Conservation (phyloP, 2,329 filamentous ascomycete species). For the Escovopsis sp. region DNA sequence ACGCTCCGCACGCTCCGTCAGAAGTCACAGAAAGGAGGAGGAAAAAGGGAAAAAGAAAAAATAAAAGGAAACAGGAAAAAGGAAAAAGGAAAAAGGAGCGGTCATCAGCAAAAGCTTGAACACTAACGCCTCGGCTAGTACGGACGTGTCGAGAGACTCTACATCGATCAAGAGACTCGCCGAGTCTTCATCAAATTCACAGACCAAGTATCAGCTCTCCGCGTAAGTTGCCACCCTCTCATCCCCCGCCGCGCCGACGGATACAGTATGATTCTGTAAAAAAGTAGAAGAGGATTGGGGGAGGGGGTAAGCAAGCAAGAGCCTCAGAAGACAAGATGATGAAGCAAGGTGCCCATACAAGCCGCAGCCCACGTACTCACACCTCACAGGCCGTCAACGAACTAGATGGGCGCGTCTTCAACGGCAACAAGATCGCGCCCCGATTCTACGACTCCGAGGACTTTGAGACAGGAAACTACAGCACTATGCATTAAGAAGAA, state of each 20-base stretch:
- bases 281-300: not conserved
- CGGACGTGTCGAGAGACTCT: constrained; percentile 66
- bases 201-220: constrained; percentile 65
- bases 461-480: constrained; percentile 57
- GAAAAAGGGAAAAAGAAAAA: not conserved
- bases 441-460: constrained; percentile 69
- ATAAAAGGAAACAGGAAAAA: too few species aligned
- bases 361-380: constrained; percentile 17
- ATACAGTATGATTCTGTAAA: too few species aligned
- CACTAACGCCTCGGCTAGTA: constrained; percentile 38
- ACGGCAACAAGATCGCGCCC: constrained; percentile 70
- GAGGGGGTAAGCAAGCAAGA: too few species aligned
- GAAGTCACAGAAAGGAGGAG: too few species aligned
- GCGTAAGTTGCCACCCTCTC: constrained; percentile 37
- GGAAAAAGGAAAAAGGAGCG: not conserved
- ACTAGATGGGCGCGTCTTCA: constrained; percentile 75
- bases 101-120: not conserved
- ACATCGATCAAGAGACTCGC: constrained; percentile 48
- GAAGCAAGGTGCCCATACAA: too few species aligned
- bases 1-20: too few species aligned
- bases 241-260: too few species aligned
- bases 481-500: not conserved
- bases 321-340: too few species aligned
- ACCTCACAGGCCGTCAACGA: constrained; percentile 60
- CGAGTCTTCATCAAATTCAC: constrained; percentile 92